A percentile compares a stretch with the other conserved stretches of the same genome.
Evolutionary conservation across 805 yeast species (phyloP).

Genomic region (Cyberlindnera galapagoensis): DNA sequence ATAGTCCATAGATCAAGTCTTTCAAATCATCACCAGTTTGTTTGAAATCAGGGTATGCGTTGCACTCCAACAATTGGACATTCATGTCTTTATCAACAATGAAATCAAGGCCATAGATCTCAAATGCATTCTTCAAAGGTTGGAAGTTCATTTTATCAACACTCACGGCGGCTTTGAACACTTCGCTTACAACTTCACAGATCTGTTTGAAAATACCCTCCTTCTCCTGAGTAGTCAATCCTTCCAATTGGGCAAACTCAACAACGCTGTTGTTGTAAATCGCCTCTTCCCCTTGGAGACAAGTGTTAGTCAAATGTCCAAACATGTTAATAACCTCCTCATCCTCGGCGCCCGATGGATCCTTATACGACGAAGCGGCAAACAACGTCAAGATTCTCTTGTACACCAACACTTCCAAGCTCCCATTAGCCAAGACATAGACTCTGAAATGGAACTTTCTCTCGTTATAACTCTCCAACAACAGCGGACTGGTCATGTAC

Average conservation of each 20-base stretch:
- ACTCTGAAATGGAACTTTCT: slow-evolving; percentile 87
- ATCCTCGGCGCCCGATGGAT: slow-evolving; percentile 25
- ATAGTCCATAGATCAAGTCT: slow-evolving; percentile 55
- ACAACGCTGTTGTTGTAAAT: slow-evolving; percentile 42
- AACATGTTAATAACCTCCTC: slow-evolving; percentile 32
- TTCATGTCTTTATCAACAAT: slow-evolving; percentile 50
- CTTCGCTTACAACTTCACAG: slow-evolving; percentile 54
- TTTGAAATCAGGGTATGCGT: slow-evolving; percentile 93
- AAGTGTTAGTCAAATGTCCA: slow-evolving; percentile 91
- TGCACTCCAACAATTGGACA: slow-evolving; percentile 73
- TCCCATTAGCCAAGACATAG: slow-evolving; percentile 72
- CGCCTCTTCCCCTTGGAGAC: slow-evolving; percentile 60
- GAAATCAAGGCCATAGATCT: slow-evolving; percentile 86
- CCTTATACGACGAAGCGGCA: slow-evolving; percentile 48
- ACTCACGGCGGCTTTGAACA: slow-evolving; percentile 73
- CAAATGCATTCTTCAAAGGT: slow-evolving; percentile 76
- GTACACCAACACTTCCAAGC: slow-evolving; percentile 72
- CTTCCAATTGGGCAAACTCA: slow-evolving; percentile 53
- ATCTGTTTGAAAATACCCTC: slow-evolving; percentile 45
- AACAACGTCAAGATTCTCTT: slow-evolving; percentile 76
- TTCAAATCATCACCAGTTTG: slow-evolving; percentile 85
- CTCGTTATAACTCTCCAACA: slow-evolving; percentile 50
- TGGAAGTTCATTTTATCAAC: slow-evolving; percentile 83
- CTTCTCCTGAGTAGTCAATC: slow-evolving; percentile 32
- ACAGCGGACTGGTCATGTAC: slow-evolving; percentile 62